A percentile compares a stretch with the other conserved stretches of the same genome.
Evolutionary conservation across 129 eudicot genomes (phyloP).

Genomic region (Escallonia herrerae): DNA sequence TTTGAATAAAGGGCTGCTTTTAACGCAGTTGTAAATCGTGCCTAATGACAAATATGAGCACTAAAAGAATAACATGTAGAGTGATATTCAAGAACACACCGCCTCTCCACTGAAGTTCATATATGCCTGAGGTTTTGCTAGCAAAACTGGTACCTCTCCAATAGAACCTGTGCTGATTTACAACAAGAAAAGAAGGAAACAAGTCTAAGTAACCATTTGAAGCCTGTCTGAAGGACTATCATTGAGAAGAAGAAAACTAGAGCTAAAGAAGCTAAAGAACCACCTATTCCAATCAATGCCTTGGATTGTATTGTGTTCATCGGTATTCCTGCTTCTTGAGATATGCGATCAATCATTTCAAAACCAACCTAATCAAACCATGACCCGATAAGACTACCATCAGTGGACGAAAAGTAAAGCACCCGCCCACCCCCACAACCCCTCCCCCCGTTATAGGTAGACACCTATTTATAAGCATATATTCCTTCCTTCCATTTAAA

Average conservation of each 20-base stretch:
- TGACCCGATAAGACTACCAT: no score
- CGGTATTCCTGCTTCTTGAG: slow-evolving; percentile 67
- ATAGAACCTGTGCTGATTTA: slow-evolving; percentile 81
- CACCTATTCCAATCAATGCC: slow-evolving; percentile 90
- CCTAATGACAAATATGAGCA: neutral
- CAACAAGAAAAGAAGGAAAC: slow-evolving; percentile 2
- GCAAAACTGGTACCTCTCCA: slow-evolving; percentile 79
- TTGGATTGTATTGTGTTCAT: slow-evolving; percentile 95
- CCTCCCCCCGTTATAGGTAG: no score
- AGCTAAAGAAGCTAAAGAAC: neutral
- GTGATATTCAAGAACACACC: slow-evolving; percentile 32
- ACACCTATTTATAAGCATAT: no score
- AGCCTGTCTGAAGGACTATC: no score
- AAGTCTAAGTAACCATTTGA: slow-evolving; percentile 16
- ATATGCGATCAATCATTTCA: slow-evolving; percentile 87
- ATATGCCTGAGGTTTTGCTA: slow-evolving; percentile 90
- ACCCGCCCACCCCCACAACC: no score
- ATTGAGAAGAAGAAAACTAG: no score
- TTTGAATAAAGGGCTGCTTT: no score
- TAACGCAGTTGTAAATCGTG: neutral
- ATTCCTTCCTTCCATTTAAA: no score
- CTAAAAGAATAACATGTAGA: neutral
- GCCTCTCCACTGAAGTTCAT: slow-evolving; percentile 98
- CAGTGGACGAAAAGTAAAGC: no score
- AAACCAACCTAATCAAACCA: slow-evolving; percentile 64